Evolutionary conservation across 805 yeast genomes (phyloP), one percentile per base, ranked within the genome.

Genomic region (Pichia ethanolica): DNA sequence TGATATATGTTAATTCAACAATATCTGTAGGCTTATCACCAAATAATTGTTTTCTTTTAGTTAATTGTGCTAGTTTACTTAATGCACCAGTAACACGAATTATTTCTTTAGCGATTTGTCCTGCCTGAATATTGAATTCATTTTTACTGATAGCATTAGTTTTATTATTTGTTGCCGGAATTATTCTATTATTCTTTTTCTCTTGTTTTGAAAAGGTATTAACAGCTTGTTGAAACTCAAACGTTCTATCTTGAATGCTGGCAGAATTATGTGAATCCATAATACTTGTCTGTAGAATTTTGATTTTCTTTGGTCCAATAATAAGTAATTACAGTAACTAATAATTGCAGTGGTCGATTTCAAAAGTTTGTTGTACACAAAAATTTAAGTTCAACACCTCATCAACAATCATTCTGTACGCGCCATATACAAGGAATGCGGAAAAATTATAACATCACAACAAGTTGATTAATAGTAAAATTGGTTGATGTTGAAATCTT

Each of bases 1-100:
- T 82, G 39, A 89, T 83, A 57, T 83, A 86, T 0, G 99, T 90
- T 55, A 93, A 72, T 65, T 93, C 97, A 25, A 90, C 87, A 54
- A 93, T 88, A 62, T 93, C 98, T 13, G 88, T 83, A 0, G 98
- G 97, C 56, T 86, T 83, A 67, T 93, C 99, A 61, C 90, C 96
- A 56, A 93, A 88, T 62, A 91, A 68, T 20, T 97, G 95, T 63
- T 89, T 90, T 58, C 89, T 74, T 65, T 86, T 89, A 4, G 99
- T 97, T 55, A 93, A 48, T 26, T 57, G 64, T 11, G 98, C 96
- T 47, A 93, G 72, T 59, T 89, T 83, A 37, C 85, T 81, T 49
- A 93, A 71, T 57, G 89, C 72, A 47, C 81, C 88, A 6, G 97
- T 90, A 11, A 91, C 88, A 48, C 81, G 83, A 10, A 90, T 84